Evolutionary conservation across 1,284 basidiomycete genomes (phyloP).

Genomic region (Trametes polyzona): DNA sequence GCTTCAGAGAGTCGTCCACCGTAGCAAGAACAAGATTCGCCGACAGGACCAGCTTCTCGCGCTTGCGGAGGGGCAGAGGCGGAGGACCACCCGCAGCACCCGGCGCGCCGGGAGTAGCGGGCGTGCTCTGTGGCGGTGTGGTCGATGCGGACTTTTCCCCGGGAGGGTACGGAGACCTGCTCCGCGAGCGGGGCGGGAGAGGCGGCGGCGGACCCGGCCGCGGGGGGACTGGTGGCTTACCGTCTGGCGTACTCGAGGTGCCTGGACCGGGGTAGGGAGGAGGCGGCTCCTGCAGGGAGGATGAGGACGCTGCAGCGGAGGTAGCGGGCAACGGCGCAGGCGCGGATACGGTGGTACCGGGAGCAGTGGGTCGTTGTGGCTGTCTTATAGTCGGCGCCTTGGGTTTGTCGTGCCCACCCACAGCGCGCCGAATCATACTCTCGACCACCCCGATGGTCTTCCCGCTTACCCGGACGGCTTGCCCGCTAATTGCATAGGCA

Average conservation of each 20-base stretch:
- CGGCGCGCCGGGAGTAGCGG: no score
- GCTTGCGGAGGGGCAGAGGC: slow-evolving; percentile 26
- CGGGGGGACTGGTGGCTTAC: slow-evolving; percentile 29
- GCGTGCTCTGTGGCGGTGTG: slow-evolving; percentile 1
- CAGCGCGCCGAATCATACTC: slow-evolving; percentile 56
- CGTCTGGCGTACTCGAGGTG: slow-evolving; percentile 4
- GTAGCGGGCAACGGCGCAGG: not conserved
- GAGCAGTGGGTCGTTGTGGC: not conserved
- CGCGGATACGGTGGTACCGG: not conserved
- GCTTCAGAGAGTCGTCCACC: slow-evolving; percentile 65
- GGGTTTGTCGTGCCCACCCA: slow-evolving; percentile 31
- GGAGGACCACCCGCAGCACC: not conserved
- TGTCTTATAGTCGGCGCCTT: not conserved
- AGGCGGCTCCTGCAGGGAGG: slow-evolving; percentile 3
- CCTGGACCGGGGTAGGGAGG: slow-evolving; percentile 8
- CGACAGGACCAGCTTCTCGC: slow-evolving; percentile 62
- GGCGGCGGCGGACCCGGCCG: slow-evolving; percentile 17
- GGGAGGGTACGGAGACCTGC: slow-evolving; percentile 10
- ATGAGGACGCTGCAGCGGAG: not conserved
- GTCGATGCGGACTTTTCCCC: slow-evolving; percentile 11
- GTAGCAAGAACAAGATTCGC: slow-evolving; percentile 77
- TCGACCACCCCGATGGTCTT: slow-evolving; percentile 69
- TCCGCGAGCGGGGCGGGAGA: slow-evolving; percentile 13
- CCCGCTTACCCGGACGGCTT: slow-evolving; percentile 68
- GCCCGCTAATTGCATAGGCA: slow-evolving; percentile 66